Evolutionary conservation across 2,329 filamentous ascomycete species (phyloP), one percentile per base, ranked within the genome.

Genomic region (Emmonsiellopsis sp.): DNA sequence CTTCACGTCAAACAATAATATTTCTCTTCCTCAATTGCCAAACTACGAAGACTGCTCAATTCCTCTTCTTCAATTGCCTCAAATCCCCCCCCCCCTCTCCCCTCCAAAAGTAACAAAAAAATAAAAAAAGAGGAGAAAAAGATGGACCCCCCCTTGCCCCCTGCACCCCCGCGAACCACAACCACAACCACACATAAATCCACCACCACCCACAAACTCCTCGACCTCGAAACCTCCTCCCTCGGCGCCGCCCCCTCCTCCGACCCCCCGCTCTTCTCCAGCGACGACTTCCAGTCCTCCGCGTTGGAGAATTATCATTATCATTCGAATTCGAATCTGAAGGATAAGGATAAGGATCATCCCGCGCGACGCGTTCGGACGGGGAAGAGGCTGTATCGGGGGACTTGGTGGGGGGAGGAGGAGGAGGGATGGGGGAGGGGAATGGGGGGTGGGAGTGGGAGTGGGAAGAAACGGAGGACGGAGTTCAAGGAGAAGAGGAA

Each of bases 261-360:
- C 51, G 73, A 76, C 49, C 71, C 72, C 0, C 72, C 73, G 1
- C 60, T 75, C 1, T 76, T 76, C 61, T 75, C 73, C 0, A 74
- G 72, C 53, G 73, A 76, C 52, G 73, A 75, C 50, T 68, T 72
- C 47, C 70, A 72, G 10, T 71, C 68, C 0, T 73, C 72, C 0
- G 71, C 71, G 0, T 56, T 74, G 11, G 73, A 75, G 59, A 74
- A 75, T 50, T 75, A 74, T 56, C 55, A 39, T 27, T 37, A 48
- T 48, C 9, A n/a, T 17, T 21, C 45, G 14, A 34, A 48, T 5
- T 14, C 7, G n/a, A 6, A 11, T 32, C 58, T 61, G 55, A 58
- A 62, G 55, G 53, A 60, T n/a, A 57, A 56, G 17, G 61, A 57
- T 46, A 48, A 53, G 34, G 60, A 58, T 14, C 55, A 58, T 5